phyloP scores from a whole-genome alignment of 2,329 filamentous ascomycete genomes.

The Simplicillium sp. region DNA sequence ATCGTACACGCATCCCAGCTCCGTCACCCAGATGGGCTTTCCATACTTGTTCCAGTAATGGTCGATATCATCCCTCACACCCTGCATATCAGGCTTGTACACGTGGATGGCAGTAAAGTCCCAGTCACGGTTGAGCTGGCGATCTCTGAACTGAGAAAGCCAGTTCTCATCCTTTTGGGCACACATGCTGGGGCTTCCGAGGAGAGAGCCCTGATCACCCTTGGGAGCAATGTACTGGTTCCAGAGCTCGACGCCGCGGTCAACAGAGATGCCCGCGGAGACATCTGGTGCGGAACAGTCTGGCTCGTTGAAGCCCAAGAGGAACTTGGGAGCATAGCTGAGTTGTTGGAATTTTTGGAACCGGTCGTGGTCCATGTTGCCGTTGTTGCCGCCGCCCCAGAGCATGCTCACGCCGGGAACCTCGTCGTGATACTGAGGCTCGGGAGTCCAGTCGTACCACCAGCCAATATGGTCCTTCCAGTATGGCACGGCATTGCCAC shows the following conservation, averaged over 20 bases:
- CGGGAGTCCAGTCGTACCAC: conserved; percentile 10
- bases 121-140: conserved; percentile 5
- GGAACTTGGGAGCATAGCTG: conserved; percentile 5
- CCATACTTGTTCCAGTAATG: conserved; percentile 11
- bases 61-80: conserved; percentile 9
- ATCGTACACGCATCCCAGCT: conserved; percentile 10
- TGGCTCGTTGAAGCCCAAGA: conserved; percentile 9
- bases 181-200: conserved; percentile 48
- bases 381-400: conserved; percentile 9
- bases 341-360: conserved; percentile 7
- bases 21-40: conserved; percentile 10
- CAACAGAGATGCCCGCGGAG: conserved; percentile 9
- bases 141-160: conserved; percentile 8
- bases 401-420: conserved; percentile 10
- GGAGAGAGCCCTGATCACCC: conserved; percentile 46
- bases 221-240: conserved; percentile 57
- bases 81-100: conserved; percentile 9
- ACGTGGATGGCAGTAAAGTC: conserved; percentile 10
- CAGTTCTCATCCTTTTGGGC: conserved; percentile 32
- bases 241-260: conserved; percentile 33
- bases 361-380: conserved; percentile 5
- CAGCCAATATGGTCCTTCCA: conserved; percentile 10
- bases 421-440: conserved; percentile 3
- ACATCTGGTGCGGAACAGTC: conserved; percentile 7
- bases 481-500: conserved; percentile 5